These are phyloP conservation scores for Gossypium longicalyx DNA, from an alignment of 345 rosid species.

Conservation along the genomic window DNA sequence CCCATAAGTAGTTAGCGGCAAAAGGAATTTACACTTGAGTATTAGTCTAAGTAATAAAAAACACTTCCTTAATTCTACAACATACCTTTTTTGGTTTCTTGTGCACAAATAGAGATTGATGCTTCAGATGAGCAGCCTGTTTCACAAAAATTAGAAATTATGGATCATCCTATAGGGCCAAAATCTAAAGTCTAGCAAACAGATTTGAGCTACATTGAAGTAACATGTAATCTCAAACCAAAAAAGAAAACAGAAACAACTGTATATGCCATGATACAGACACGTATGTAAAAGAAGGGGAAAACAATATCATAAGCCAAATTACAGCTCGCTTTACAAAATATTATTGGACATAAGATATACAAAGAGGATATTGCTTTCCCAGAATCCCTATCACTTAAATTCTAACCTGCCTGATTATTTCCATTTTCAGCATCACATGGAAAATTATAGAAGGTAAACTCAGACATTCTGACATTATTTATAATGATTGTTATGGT, in stretches of 20 bases:
- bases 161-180: background rate
- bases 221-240: background rate
- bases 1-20: background rate
- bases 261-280: background rate
- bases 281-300: background rate
- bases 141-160: constrained; percentile 11
- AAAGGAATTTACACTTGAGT: background rate
- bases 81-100: constrained; percentile 44
- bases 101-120: constrained; percentile 51
- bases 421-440: background rate
- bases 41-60: background rate
- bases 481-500: background rate
- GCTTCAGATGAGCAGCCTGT: constrained; percentile 62
- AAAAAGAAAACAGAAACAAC: background rate
- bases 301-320: background rate
- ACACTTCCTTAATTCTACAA: background rate
- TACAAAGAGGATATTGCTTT: background rate
- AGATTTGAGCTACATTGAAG: background rate
- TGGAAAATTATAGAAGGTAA: background rate
- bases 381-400: background rate
- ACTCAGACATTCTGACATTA: background rate
- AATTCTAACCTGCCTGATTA: background rate
- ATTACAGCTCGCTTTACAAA: background rate
- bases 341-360: background rate
- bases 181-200: constrained; percentile 4